phyloP scores from a whole-genome alignment of 192 early-diverging fungal species.

The Cladochytrium replicatum region DNA sequence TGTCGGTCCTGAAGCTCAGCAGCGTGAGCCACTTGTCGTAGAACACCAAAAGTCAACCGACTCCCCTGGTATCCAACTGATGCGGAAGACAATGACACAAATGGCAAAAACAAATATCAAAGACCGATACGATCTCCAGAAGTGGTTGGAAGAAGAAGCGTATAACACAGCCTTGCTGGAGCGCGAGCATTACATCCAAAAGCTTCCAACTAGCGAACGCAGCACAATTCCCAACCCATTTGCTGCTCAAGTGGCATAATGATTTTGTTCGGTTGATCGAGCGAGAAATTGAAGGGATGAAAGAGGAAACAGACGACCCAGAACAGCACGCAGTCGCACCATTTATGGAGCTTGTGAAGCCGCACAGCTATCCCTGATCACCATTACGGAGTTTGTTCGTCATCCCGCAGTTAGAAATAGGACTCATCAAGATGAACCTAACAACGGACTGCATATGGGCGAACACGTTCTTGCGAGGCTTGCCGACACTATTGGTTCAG shows the following conservation, averaged over 20 bases:
- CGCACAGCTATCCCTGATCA: constrained; percentile 70
- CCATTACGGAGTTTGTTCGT: constrained; percentile 71
- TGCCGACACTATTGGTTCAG: constrained; percentile 70
- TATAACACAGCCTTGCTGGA: constrained; percentile 64
- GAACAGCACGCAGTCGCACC: constrained; percentile 51
- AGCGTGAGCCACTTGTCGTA: too few relatives aligned
- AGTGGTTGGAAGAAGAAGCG: constrained; percentile 72
- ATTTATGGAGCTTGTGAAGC: constrained; percentile 51
- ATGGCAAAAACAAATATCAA: constrained; percentile 24
- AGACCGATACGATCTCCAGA: constrained; percentile 60
- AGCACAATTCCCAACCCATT: constrained; percentile 40
- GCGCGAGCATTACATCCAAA: constrained; percentile 40
- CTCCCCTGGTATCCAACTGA: constrained; percentile 64
- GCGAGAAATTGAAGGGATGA: constrained; percentile 51
- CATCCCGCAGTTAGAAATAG: too few relatives aligned
- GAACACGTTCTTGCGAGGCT: constrained; percentile 6
- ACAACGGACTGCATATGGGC: constrained; percentile 11
- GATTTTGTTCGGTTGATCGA: constrained; percentile 57
- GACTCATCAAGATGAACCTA: too few relatives aligned
- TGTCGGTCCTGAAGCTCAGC: too few relatives aligned
- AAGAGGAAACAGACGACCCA: constrained; percentile 21
- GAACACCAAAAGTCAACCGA: too few relatives aligned
- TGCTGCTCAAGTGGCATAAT: constrained; percentile 59
- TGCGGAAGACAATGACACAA: constrained; percentile 58
- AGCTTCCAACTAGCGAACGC: constrained; percentile 37